A percentile compares a stretch with the other conserved stretches of the same genome.
These are phyloP conservation scores for Endocalyx cinctus DNA, from an alignment of 2,329 filamentous ascomycete species.

Conservation along the genomic window DNA sequence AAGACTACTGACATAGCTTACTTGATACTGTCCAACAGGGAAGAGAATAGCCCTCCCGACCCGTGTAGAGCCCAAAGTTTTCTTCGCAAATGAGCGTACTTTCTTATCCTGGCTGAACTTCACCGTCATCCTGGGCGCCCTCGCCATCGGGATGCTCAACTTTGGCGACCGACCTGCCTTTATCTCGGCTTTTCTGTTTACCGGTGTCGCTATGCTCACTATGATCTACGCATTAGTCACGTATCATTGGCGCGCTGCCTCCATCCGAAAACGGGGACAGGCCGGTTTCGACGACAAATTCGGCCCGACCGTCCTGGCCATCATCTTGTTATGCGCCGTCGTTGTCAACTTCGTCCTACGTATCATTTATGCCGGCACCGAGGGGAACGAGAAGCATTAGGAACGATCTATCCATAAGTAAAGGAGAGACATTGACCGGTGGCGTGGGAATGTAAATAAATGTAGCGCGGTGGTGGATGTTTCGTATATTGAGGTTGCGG, in stretches of 20 bases:
- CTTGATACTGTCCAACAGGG: slow-evolving; percentile 64
- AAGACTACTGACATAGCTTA: no score
- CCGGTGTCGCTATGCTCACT: slow-evolving; percentile 84
- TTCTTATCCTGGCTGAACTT: slow-evolving; percentile 99
- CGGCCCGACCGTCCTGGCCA: slow-evolving; percentile 83
- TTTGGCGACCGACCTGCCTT: slow-evolving; percentile 93
- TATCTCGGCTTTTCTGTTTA: slow-evolving; percentile 91
- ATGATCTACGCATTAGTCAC: slow-evolving; percentile 95
- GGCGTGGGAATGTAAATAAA: no score
- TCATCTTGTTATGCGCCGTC: slow-evolving; percentile 83
- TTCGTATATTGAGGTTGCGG: no score
- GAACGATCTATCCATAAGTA: no score
- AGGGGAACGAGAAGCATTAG: slow-evolving; percentile 29
- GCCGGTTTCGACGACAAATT: slow-evolving; percentile 95
- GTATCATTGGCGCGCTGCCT: slow-evolving; percentile 95
- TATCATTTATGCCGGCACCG: slow-evolving; percentile 45
- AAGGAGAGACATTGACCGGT: no score
- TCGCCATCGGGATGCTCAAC: slow-evolving; percentile 95
- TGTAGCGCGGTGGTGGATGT: no score
- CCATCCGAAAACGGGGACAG: slow-evolving; percentile 85
- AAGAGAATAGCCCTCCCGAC: slow-evolving; percentile 98
- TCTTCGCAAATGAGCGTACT: slow-evolving; percentile 99
- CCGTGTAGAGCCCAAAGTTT: slow-evolving; percentile 98
- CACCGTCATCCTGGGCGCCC: slow-evolving; percentile 93
- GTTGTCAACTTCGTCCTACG: slow-evolving; percentile 92